Base-by-base conservation (phyloP, 768 basidiomycete genomes). In the Psilocybe cubensis region DNA sequence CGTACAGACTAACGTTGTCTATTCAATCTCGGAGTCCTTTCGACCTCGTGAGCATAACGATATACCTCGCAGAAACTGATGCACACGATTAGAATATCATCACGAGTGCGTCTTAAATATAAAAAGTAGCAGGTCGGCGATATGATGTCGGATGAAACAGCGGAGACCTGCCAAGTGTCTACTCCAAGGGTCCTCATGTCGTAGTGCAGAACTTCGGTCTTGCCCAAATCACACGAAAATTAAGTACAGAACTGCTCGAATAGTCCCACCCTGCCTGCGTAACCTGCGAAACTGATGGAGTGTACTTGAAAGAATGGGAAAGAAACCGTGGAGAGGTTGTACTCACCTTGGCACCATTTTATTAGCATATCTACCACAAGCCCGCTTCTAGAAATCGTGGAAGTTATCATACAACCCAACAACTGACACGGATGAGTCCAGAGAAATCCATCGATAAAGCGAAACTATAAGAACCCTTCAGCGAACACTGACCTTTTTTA, bases 301-400 rank as follows among this genome's bases (percentile, higher is more conserved):
- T n/a, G 38, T 54, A 51, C 29, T 59, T 54, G 58, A 54, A 42
- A 33, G 52, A 50, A 59, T 59, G 58, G 50, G 58, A 59, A 53
- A 59, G 18, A 40, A n/a, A 46, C 33, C 28, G 21, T 23, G 42
- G 29, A 57, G 29, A 31, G 50, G 25, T 4, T 44, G 25, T 8
- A 38, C 35, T 5, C n/a, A 38, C 35, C 14, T 38, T 14, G 8
- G 5, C 18, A 25, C 35, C 35, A 11, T n/a, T n/a, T n/a, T n/a
- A 17, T 14, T 38, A 33, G 31, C 8, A n/a, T n/a, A 7, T 33
- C 31, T 14, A 33, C 31, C 14, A 33, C 14, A 14, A 33, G 14
- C 8, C 14, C 14, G 14, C 31, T 14, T 33, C 31, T 33, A 14
- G 31, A 33, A 14, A 33, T 33, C 31, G 31, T 33, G 14, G 31